phyloP scores from a whole-genome alignment of 2,329 filamentous ascomycete species.

The Pseudogymnoascus sp. region DNA sequence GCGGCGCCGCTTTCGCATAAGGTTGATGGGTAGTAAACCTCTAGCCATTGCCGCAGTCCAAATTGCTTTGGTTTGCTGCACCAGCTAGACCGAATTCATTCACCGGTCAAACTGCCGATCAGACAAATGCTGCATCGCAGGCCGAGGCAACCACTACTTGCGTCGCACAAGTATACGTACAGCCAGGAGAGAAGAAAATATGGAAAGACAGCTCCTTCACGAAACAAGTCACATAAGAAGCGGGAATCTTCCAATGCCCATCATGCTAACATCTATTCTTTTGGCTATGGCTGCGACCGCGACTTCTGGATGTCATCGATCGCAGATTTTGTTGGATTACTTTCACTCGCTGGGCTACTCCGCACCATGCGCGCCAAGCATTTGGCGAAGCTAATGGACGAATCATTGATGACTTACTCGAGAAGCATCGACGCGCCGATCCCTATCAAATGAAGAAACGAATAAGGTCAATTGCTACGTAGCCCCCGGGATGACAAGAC shows the following conservation, averaged over 20 bases:
- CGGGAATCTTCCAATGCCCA: neutral
- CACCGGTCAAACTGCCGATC: neutral
- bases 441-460: no score
- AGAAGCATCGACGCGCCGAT: no score
- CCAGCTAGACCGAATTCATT: neutral
- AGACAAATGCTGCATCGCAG: no score
- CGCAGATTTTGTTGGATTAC: neutral
- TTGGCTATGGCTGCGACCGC: neutral
- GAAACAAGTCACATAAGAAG: neutral
- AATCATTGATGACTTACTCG: no score
- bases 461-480: no score
- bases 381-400: no score
- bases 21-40: neutral
- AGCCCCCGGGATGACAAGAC: no score
- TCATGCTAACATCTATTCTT: neutral
- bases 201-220: neutral
- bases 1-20: no score
- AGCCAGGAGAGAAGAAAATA: neutral
- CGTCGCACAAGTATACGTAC: neutral
- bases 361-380: neutral
- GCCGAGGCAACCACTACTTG: neutral
- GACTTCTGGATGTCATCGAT: neutral
- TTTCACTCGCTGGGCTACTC: neutral
- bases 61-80: neutral
- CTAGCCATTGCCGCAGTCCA: neutral